Conservation (phyloP, 345 rosid species). For the Streptanthus diversifolius region DNA sequence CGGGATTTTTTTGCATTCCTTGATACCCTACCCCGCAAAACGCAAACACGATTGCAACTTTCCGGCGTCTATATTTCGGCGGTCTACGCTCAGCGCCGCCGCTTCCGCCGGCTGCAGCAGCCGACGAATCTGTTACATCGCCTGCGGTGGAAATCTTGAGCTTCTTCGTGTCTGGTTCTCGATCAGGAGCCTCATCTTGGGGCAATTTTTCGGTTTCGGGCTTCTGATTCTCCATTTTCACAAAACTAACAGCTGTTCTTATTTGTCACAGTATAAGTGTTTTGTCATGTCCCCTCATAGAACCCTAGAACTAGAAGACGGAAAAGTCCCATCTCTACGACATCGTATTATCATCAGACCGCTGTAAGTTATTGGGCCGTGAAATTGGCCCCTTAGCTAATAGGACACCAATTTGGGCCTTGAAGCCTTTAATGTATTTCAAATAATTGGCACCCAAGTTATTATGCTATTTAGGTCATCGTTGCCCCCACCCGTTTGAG, state of each 20-base stretch:
- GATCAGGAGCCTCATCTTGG: conserved; percentile 39
- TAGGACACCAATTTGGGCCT: background rate
- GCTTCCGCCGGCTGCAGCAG: conserved; percentile 11
- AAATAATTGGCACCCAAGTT: background rate
- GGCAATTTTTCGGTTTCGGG: conserved; percentile 14
- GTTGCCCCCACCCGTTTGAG: too few relatives aligned
- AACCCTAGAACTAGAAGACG: conserved; percentile 37
- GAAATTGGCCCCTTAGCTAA: background rate
- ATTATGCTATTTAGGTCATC: too few relatives aligned
- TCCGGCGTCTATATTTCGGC: conserved; percentile 74
- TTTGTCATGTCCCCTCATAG: conserved; percentile 9
- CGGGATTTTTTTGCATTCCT: conserved; percentile 98
- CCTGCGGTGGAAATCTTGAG: conserved; percentile 57
- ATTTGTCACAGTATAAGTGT: conserved; percentile 2
- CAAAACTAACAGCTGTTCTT: background rate
- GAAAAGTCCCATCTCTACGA: background rate
- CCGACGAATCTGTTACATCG: conserved; percentile 33
- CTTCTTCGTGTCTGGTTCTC: conserved; percentile 59
- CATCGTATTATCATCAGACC: background rate
- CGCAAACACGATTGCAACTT: conserved; percentile 84
- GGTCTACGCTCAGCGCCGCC: conserved; percentile 29
- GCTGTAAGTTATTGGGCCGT: background rate
- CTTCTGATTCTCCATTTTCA: conserved; percentile 39
- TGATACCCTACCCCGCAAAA: conserved; percentile 97
- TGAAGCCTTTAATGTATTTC: background rate